Evolutionary conservation across 805 yeast genomes (phyloP), one percentile per base, ranked within the genome.

Genomic region (Candida khao-thaluensis): DNA sequence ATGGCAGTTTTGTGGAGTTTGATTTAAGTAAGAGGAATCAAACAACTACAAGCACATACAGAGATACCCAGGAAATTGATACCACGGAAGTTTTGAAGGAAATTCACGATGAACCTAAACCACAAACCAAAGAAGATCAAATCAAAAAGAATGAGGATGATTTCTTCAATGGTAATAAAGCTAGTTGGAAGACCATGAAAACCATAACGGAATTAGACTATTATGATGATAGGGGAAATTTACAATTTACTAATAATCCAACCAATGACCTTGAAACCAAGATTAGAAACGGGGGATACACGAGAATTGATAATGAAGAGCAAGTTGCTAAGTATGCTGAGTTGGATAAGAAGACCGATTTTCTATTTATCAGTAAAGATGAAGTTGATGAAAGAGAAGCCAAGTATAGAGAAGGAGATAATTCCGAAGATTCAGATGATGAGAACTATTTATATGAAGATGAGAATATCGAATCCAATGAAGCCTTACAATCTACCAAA

Each of bases 251-350:
- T 4, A 55, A 51, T 14, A 39, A 45, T 15, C 45, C 37, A 1
- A 50, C 47, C 16, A 58, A 52, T 43, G 48, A 44, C 17, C 21
- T 35, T 7, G 48, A 52, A 22, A 44, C 64, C 11, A 78, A 79
- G 1, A 31, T 31, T 16, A 31, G 20, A 12, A 75, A 76, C 28
- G 77, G 71, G 17, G 91, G 95, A 0, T 93, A 93, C 57, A 93
- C 98, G 0, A 82, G 95, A 52, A 83, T 93, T 7, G 87, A 88
- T 20, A 85, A 81, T 1, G 93, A 86, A 50, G 88, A 82, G 47
- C 97, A 93, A 56, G 87, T 89, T 6, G 82, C 82, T 15, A 79
- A 81, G 47, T 85, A 84, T 45, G 55, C 65, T 12, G 68, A 67
- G 42, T 61, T 77, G 53, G 73, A 77, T 51, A 61, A 66, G 43